A percentile compares a stretch with the other conserved stretches of the same genome.
phyloP scores from a whole-genome alignment of 257 asterid genomes.

The Capsicum baccatum region DNA sequence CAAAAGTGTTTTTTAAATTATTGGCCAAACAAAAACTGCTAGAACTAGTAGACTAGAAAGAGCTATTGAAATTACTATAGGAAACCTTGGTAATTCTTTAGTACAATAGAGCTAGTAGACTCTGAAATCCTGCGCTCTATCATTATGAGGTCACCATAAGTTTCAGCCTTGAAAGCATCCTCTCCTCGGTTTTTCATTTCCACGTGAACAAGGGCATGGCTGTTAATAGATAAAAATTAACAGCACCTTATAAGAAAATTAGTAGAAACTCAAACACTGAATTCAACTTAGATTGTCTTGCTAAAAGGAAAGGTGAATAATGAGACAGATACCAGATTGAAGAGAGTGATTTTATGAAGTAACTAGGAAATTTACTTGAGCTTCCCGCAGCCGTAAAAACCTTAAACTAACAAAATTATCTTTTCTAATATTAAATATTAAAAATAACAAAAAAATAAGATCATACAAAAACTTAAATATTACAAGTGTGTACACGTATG shows the following conservation, averaged over 20 bases:
- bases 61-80: conserved; percentile 17
- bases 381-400: no score
- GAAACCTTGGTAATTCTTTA: conserved; percentile 81
- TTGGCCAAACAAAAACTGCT: no score
- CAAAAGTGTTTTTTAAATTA: no score
- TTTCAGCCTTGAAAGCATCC: conserved; percentile 86
- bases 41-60: not conserved
- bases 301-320: not conserved
- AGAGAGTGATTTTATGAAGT: not conserved
- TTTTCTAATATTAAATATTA: no score
- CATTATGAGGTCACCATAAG: conserved; percentile 69
- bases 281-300: conserved; percentile 9
- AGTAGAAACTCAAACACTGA: conserved; percentile 22
- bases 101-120: conserved; percentile 58
- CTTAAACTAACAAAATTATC: no score
- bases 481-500: no score
- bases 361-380: no score
- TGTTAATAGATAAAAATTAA: conserved; percentile 40
- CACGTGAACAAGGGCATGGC: conserved; percentile 84
- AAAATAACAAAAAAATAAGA: no score
- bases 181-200: conserved; percentile 90
- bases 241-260: conserved; percentile 8
- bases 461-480: no score
- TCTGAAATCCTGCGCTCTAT: conserved; percentile 83
- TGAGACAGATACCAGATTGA: conserved; percentile 12